Conservation (phyloP, 331 rosid species). For the Malus hybrid region DNA sequence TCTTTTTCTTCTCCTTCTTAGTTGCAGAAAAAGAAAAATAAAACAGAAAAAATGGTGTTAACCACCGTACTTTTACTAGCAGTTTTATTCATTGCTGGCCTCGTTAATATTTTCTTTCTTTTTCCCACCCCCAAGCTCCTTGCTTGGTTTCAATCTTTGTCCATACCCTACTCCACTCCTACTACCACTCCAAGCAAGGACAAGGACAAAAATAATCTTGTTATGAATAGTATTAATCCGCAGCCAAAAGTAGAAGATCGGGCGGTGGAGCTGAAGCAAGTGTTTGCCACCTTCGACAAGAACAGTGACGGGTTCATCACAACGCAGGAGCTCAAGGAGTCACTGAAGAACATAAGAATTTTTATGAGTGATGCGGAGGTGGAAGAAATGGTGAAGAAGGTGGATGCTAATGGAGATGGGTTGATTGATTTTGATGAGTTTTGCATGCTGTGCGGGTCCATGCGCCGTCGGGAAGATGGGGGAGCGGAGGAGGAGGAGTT, state of each 20-base stretch:
- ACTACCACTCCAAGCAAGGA: background rate
- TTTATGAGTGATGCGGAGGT: conserved; percentile 49
- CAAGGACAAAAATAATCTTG: background rate
- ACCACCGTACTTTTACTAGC: conserved; percentile 30
- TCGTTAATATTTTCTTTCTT: conserved; percentile 37
- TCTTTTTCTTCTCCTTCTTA: conserved; percentile 20
- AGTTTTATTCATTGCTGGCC: conserved; percentile 55
- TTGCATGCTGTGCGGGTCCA: conserved; percentile 34
- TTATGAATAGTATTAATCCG: background rate
- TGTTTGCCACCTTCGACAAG: conserved; percentile 72
- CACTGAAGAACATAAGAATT: conserved; percentile 54
- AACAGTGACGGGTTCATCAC: conserved; percentile 71
- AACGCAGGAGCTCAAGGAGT: conserved; percentile 55
- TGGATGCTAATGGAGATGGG: conserved; percentile 75
- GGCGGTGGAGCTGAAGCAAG: conserved; percentile 33
- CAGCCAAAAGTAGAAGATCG: background rate
- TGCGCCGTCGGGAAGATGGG: conserved; percentile 1
- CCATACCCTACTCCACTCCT: conserved; percentile 10
- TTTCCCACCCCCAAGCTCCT: conserved; percentile 40
- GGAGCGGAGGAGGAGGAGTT: conserved; percentile 23
- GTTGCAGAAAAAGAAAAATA: background rate
- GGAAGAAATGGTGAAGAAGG: conserved; percentile 53
- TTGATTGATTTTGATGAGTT: conserved; percentile 79
- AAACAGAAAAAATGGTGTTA: conserved; percentile 15
- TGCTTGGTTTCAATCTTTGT: conserved; percentile 29